These are phyloP conservation scores for Lycium barbarum DNA, from an alignment of 257 asterid genomes.

Conservation along the genomic window DNA sequence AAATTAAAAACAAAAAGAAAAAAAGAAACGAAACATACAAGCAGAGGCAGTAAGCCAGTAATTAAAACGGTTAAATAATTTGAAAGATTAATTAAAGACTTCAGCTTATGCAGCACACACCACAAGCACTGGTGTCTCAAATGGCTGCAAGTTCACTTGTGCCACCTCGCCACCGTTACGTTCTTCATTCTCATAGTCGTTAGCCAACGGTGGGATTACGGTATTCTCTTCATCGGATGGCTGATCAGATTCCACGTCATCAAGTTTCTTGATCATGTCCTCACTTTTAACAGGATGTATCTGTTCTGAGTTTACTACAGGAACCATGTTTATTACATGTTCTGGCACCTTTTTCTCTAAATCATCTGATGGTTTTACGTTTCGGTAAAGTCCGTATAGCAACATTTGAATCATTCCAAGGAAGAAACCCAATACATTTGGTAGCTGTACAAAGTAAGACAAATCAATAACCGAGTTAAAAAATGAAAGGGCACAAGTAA, in stretches of 20 bases:
- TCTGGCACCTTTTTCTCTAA: slow-evolving; percentile 44
- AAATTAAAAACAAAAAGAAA: not conserved
- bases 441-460: slow-evolving; percentile 50
- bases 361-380: slow-evolving; percentile 35
- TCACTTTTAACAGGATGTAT: slow-evolving; percentile 40
- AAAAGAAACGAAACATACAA: not conserved
- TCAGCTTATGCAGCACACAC: slow-evolving; percentile 48
- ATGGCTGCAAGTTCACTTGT: not conserved
- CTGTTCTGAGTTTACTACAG: slow-evolving; percentile 47
- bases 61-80: not conserved
- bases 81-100: not conserved
- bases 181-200: not conserved
- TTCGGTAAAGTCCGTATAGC: slow-evolving; percentile 62
- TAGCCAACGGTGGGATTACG: not conserved
- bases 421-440: slow-evolving; percentile 73
- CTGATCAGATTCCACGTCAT: not conserved
- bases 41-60: not conserved
- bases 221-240: not conserved
- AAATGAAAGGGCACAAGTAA: not conserved
- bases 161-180: not conserved
- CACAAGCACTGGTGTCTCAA: slow-evolving; percentile 46
- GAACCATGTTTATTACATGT: slow-evolving; percentile 45
- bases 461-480: not conserved
- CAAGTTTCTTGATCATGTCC: not conserved
- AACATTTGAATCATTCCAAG: slow-evolving; percentile 73